Conservation (phyloP, 2,329 filamentous ascomycete genomes). For the Diaporthe citriasiana region DNA sequence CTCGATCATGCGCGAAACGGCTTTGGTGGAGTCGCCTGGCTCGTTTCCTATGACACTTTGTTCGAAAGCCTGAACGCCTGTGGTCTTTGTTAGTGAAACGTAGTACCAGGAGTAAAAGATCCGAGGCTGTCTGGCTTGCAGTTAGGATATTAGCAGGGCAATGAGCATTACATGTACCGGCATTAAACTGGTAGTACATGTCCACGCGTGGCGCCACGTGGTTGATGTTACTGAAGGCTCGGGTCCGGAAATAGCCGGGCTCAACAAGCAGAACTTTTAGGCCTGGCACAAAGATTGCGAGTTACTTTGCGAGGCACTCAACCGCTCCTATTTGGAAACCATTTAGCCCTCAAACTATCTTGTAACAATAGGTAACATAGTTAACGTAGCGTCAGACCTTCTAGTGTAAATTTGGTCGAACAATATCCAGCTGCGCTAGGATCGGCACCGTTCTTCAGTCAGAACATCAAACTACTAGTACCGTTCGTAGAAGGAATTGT, state of each 20-base stretch:
- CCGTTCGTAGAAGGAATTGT: too few species aligned
- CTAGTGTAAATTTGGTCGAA: conserved; percentile 51
- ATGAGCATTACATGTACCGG: neutral
- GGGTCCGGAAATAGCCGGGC: conserved; percentile 58
- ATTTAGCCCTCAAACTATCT: neutral
- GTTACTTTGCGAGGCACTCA: conserved; percentile 52
- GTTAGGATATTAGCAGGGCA: neutral
- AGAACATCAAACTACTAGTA: neutral
- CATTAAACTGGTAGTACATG: conserved; percentile 52
- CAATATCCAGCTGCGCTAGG: conserved; percentile 51
- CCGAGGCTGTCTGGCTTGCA: too few species aligned
- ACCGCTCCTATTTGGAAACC: conserved; percentile 45
- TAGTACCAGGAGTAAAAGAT: too few species aligned
- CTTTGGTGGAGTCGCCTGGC: conserved; percentile 65
- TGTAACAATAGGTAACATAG: neutral
- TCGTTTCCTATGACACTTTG: conserved; percentile 51
- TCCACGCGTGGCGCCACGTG: conserved; percentile 47
- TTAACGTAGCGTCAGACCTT: conserved; percentile 45
- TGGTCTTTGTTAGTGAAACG: neutral
- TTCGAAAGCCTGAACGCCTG: conserved; percentile 41
- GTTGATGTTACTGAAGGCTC: conserved; percentile 54
- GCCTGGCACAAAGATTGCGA: conserved; percentile 49
- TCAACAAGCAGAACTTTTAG: conserved; percentile 57
- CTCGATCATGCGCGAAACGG: conserved; percentile 66
- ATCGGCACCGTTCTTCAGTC: conserved; percentile 43